Percentiles rank a stretch among this genome's conserved stretches.
phyloP scores from a whole-genome alignment of 805 yeast species.

The Candida hungchunana region DNA sequence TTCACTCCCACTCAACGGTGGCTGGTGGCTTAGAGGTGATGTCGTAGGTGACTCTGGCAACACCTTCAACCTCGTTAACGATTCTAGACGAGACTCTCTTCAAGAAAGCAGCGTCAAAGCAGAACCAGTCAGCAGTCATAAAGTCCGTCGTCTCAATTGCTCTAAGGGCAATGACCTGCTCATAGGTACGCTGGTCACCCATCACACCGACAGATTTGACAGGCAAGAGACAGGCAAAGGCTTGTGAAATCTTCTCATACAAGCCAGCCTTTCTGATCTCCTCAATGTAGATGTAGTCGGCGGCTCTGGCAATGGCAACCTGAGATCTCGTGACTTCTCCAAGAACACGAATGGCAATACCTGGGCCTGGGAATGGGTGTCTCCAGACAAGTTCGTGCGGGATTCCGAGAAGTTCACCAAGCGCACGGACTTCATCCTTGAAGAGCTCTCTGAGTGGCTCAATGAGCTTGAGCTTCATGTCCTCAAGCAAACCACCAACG shows the following conservation, averaged over 20 bases:
- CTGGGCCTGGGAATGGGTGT: conserved; percentile 99
- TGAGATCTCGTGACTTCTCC: conserved; percentile 95
- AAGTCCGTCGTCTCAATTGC: conserved; percentile 97
- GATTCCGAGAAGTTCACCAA: conserved; percentile 92
- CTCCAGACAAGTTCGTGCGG: conserved; percentile 98
- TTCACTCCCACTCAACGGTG: conserved; percentile 97
- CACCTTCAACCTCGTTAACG: conserved; percentile 98
- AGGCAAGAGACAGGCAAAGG: conserved; percentile 94
- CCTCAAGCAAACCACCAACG: conserved; percentile 95
- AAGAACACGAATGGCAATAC: conserved; percentile 95
- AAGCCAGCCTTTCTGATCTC: conserved; percentile 93
- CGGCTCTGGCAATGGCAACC: conserved; percentile 95
- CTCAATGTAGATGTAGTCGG: conserved; percentile 92
- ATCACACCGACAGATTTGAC: conserved; percentile 98
- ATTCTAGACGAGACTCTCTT: conserved; percentile 93
- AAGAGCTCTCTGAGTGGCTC: conserved; percentile 98
- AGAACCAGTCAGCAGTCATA: conserved; percentile 99
- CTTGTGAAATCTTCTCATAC: conserved; percentile 91
- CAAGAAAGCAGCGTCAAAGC: conserved; percentile 86
- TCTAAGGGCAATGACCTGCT: conserved; percentile 97
- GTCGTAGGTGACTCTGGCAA: conserved; percentile 97
- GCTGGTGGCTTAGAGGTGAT: conserved; percentile 99
- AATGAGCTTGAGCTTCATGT: conserved; percentile 96
- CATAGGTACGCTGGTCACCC: conserved; percentile 99
- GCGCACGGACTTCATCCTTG: conserved; percentile 97